Base-by-base conservation (phyloP, 768 basidiomycete species). In the Lentinula detonsa region DNA sequence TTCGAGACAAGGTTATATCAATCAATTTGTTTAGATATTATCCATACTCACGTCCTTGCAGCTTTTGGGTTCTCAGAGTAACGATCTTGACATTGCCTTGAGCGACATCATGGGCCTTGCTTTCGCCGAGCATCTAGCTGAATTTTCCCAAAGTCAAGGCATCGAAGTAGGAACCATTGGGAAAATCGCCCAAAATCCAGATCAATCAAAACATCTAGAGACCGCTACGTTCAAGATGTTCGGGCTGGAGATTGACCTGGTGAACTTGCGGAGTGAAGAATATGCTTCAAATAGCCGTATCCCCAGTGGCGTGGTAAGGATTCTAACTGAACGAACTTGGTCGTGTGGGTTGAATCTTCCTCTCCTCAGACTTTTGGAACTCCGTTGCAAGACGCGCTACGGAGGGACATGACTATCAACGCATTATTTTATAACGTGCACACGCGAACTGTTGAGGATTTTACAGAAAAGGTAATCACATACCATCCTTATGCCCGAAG, bases 131-230 rank as follows among this genome's bases (percentile, higher is more conserved):
- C 80, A 86, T 58, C 85, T 99, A 61, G 81, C 85, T 7, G 73
- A 78, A 23, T 95, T 85, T 73, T 79, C 83, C 1, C 67, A 75
- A 1, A 70, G 73, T 15, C 83, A 84, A 67, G 75, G 80, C 11
- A 67, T 88, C 11, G 66, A 78, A 35, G 79, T 83, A 3, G 85
- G 85, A 35, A 76, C 79, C 8, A 83, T 96, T 53, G 83, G 88
- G 21, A 93, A 87, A 70, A 91, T 99, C 61, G 92, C 91, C 61
- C 86, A 87, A 62, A 98, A 98, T 69, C 96, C 97, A 0, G 94
- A 95, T 45, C 96, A 98, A 75, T 95, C 93, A 35, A 99, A 99
- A 70, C 97, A 99, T 74, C 81, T 99, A 34, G 96, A 98, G 74
- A 98, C 97, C 1, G 95, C 95, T 2, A 88, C 88, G 45, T 87